phyloP scores from a whole-genome alignment of 345 rosid genomes.

The Odontarrhena argentea region DNA sequence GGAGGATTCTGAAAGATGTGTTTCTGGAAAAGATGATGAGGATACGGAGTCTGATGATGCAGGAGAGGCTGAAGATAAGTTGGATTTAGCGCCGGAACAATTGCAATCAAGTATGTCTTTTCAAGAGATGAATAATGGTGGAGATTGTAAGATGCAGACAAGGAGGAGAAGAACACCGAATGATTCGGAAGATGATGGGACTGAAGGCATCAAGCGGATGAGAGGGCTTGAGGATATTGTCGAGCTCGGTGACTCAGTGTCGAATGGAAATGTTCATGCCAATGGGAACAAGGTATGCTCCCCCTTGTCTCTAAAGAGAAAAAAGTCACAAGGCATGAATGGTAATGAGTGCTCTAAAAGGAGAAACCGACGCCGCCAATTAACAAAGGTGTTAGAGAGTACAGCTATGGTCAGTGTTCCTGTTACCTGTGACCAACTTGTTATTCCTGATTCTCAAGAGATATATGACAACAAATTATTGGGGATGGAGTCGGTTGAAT shows the following conservation, averaged over 20 bases:
- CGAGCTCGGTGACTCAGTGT: slow-evolving; percentile 46
- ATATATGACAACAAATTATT: slow-evolving; percentile 61
- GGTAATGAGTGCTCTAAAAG: slow-evolving; percentile 64
- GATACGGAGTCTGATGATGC: slow-evolving; percentile 43
- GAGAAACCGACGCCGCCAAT: slow-evolving; percentile 76
- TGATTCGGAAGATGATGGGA: slow-evolving; percentile 98
- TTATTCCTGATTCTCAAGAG: slow-evolving; percentile 53
- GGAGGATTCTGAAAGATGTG: slow-evolving; percentile 57
- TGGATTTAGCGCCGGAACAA: slow-evolving; percentile 63
- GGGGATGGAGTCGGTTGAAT: slow-evolving; percentile 58
- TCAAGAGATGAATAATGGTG: slow-evolving; percentile 56
- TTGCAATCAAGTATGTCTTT: slow-evolving; percentile 70
- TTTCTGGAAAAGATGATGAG: slow-evolving; percentile 56
- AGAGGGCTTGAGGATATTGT: slow-evolving; percentile 93
- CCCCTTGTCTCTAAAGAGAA: slow-evolving; percentile 55
- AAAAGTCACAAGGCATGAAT: slow-evolving; percentile 65
- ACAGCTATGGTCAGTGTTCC: slow-evolving; percentile 82
- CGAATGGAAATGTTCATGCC: slow-evolving; percentile 50
- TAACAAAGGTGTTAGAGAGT: slow-evolving; percentile 90
- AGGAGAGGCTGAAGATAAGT: slow-evolving; percentile 46
- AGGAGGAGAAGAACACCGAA: slow-evolving; percentile 90
- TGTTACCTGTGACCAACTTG: slow-evolving; percentile 66
- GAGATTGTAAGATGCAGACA: slow-evolving; percentile 55
- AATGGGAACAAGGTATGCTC: slow-evolving; percentile 56
- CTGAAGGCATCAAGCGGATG: slow-evolving; percentile 91